Evolutionary conservation across 371 early-diverging fungal species (phyloP), one percentile per base, ranked within the genome.

Genomic region (Lichtheimia ramosa): DNA sequence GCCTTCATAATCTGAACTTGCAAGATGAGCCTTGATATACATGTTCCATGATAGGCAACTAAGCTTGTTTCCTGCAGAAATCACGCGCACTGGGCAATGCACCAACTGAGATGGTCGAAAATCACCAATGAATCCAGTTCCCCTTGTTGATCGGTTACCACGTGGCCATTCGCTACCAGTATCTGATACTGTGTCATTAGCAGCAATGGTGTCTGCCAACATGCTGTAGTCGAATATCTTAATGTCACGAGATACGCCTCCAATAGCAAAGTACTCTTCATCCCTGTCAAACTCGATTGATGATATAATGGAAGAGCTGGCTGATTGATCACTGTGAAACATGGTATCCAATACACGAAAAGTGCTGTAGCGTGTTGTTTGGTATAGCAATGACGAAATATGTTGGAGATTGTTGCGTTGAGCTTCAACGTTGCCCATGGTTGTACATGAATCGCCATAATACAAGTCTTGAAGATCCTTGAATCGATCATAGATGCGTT

Each of bases 241-340:
- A 74, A 97, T 94, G 55, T 92, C 93, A 51, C 87, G 88, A 18
- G 91, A 89, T 1, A 96, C 95, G n/a, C 97, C 96, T 21, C 93
- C 96, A 0, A 91, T 88, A 2, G 96, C 97, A 83, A 97, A 94
- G 58, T 86, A 88, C 64, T 92, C 91, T 54, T 93, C 91, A 61
- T 97, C 96, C 28, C 88, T 79, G 69, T 95, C 94, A 80, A 96
- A 96, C 60, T 93, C 96, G 50, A 97, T 92, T 24, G 94, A 88
- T 0, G 93, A 92, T 1, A 97, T 93, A 56, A 97, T 95, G 3
- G 91, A 88, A 1, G 92, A 82, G 7, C 78, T 67, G 6, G 51
- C 71, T 69, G 53, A 50, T 48, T 79, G 79, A 58, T 96, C 94
- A 8, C 89, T 86, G 68, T 92, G 93, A 49, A 89, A 75, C 41